A percentile compares a stretch with the other conserved stretches of the same genome.
Conservation (phyloP, 306 rosid genomes). For the Mimosa bimucronata region DNA sequence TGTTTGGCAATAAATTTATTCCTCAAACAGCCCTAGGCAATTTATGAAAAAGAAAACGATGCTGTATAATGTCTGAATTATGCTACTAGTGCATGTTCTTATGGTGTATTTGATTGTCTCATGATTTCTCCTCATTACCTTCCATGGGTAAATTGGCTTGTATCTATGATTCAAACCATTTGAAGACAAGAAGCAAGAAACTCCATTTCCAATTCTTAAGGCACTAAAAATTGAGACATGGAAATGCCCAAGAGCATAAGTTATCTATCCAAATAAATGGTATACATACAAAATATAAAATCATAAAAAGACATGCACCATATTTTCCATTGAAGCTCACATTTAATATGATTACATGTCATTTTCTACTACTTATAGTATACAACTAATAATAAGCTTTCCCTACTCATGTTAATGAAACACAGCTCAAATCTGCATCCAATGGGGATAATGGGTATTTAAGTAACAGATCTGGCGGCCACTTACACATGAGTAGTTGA, state of each 20-base stretch:
- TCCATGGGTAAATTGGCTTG: background rate
- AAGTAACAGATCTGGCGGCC: background rate
- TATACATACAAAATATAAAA: background rate
- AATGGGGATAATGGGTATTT: background rate
- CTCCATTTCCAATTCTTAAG: background rate
- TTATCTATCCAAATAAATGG: background rate
- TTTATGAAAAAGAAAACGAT: conserved; percentile 22
- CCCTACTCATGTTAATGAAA: conserved; percentile 8
- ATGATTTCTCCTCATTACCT: conserved; percentile 4
- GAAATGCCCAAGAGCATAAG: conserved; percentile 35
- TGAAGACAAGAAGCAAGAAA: background rate
- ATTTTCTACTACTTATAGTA: background rate
- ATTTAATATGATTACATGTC: background rate
- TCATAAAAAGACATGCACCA: background rate
- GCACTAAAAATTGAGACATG: background rate
- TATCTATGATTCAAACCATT: conserved; percentile 7
- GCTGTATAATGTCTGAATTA: conserved; percentile 35
- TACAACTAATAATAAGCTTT: background rate
- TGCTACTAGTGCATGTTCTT: conserved; percentile 40
- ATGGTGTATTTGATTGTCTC: conserved; percentile 19
- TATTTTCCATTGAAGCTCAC: background rate
- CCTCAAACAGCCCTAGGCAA: conserved; percentile 6
- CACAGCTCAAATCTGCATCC: background rate
- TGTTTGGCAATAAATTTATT: conserved; percentile 28
- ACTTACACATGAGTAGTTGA: conserved; percentile 36